Percentiles rank a stretch among this genome's conserved stretches.
Evolutionary conservation across 2,329 filamentous ascomycete species (phyloP).

Genomic region (Neopestalotiopsis sp.): DNA sequence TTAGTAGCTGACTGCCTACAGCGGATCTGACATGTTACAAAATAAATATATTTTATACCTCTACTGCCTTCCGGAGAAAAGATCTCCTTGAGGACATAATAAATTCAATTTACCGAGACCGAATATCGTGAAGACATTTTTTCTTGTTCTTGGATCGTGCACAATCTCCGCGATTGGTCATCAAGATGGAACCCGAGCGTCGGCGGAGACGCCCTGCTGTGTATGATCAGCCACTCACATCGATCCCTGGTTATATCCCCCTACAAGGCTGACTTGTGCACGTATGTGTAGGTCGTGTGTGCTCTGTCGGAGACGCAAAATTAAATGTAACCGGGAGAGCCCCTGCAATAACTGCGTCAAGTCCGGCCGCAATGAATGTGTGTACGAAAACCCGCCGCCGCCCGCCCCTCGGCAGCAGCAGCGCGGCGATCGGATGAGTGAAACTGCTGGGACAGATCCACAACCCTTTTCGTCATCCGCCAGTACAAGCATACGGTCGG

Average conservation of each 20-base stretch:
- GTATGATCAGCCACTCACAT: slow-evolving; percentile 7
- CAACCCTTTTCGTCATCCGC: background rate
- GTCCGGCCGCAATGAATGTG: slow-evolving; percentile 56
- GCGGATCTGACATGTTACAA: background rate
- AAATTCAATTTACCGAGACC: background rate
- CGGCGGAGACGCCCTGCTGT: slow-evolving; percentile 13
- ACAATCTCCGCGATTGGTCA: background rate
- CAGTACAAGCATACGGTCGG: background rate
- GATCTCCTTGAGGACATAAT: background rate
- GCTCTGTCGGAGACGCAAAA: slow-evolving; percentile 62
- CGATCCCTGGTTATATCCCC: background rate
- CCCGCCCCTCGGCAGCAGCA: slow-evolving; percentile 4
- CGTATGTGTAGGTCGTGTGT: slow-evolving; percentile 32
- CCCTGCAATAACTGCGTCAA: slow-evolving; percentile 64
- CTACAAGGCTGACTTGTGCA: background rate
- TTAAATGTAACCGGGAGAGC: slow-evolving; percentile 60
- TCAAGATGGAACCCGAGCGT: slow-evolving; percentile 8
- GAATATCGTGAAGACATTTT: background rate
- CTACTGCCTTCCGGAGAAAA: background rate
- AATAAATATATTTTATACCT: background rate
- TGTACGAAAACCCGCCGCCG: slow-evolving; percentile 38
- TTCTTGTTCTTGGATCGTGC: background rate
- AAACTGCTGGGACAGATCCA: background rate
- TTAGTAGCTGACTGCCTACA: background rate
- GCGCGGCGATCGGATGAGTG: background rate